These are phyloP conservation scores for Penicillium dipodomyicola DNA, from an alignment of 495 filamentous ascomycete species.

Conservation along the genomic window DNA sequence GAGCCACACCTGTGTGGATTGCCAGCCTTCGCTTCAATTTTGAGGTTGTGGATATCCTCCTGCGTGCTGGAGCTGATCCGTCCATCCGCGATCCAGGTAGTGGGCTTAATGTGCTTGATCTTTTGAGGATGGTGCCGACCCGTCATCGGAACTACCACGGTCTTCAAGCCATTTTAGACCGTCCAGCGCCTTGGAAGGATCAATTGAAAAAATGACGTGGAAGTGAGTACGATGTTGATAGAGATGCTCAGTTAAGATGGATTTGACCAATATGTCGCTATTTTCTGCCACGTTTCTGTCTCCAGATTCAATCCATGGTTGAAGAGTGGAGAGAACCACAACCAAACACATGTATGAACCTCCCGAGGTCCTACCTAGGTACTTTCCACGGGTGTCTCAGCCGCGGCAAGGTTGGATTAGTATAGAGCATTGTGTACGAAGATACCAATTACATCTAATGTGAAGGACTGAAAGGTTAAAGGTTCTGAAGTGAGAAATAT, in stretches of 20 bases:
- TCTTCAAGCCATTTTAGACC: background rate
- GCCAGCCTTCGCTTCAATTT: conserved; percentile 20
- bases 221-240: background rate
- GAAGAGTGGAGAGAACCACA: background rate
- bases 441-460: background rate
- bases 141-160: background rate
- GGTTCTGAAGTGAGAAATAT: background rate
- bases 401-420: background rate
- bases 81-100: conserved; percentile 19
- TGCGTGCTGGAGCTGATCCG: conserved; percentile 23
- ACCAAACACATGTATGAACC: no score
- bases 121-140: conserved; percentile 8
- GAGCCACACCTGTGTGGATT: conserved; percentile 23
- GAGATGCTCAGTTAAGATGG: background rate
- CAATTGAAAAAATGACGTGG: background rate
- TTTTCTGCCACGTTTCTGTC: background rate
- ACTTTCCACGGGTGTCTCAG: no score
- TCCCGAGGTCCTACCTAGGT: no score
- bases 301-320: background rate
- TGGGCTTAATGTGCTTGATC: conserved; percentile 11
- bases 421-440: background rate
- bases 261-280: background rate
- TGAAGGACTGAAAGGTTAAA: background rate
- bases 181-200: conserved; percentile 6
- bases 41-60: conserved; percentile 19